Evolutionary conservation across 495 filamentous ascomycete genomes (phyloP).

Genomic region (Zalerion maritima): DNA sequence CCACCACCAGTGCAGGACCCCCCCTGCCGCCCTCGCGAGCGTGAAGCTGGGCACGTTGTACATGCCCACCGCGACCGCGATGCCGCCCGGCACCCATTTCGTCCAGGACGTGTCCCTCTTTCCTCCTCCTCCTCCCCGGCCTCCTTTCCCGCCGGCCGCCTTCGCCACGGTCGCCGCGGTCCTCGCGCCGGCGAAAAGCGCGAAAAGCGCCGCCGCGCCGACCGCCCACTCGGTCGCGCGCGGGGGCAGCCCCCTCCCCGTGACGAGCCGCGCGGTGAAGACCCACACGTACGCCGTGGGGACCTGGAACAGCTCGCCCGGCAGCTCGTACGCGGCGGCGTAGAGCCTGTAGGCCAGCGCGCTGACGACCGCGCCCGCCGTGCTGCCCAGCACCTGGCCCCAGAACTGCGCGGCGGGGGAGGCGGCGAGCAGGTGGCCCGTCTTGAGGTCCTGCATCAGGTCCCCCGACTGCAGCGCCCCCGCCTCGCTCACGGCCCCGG

Average conservation of each 20-base stretch:
- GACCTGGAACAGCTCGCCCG: constrained; percentile 79
- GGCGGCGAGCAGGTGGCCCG: constrained; percentile 82
- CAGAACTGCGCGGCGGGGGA: constrained; percentile 91
- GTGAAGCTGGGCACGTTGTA: constrained; percentile 97
- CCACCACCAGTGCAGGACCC: constrained; percentile 77
- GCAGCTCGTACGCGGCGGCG: constrained; percentile 74
- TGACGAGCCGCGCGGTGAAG: constrained; percentile 89
- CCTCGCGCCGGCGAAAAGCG: constrained; percentile 50
- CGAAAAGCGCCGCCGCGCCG: constrained; percentile 54
- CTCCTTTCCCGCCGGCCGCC: too few relatives aligned
- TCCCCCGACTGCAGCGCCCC: constrained; percentile 93
- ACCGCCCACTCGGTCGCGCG: constrained; percentile 68
- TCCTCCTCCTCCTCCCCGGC: constrained; percentile 11
- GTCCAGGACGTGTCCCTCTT: constrained; percentile 24
- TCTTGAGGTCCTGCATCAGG: constrained; percentile 97
- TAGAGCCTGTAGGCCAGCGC: constrained; percentile 87
- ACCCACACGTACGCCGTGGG: constrained; percentile 95
- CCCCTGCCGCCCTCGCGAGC: constrained; percentile 74
- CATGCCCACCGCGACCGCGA: constrained; percentile 51
- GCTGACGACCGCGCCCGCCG: constrained; percentile 75
- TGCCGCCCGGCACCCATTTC: too few relatives aligned
- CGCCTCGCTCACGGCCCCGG: constrained; percentile 76
- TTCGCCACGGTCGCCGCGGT: constrained; percentile 36
- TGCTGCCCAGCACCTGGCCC: constrained; percentile 82
- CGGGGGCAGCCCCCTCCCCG: constrained; percentile 70